Conservation (phyloP, 1,284 basidiomycete genomes). For the Apiotrichum mycotoxinovorans region DNA sequence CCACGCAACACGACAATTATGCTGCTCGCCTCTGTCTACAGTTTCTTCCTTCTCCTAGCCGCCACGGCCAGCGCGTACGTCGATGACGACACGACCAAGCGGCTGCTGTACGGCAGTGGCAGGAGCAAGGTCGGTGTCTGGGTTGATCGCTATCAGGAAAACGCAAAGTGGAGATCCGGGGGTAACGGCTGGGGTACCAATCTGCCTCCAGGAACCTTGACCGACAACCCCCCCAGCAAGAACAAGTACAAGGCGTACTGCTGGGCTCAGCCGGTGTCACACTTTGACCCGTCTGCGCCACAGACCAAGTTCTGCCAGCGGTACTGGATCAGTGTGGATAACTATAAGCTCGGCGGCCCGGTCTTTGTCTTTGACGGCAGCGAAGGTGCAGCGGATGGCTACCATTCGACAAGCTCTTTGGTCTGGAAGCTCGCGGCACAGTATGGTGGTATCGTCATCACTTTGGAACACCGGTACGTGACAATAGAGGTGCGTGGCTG, state of each 20-base stretch:
- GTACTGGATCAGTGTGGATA: constrained; percentile 80
- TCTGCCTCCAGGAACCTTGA: neutral
- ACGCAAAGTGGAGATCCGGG: no score
- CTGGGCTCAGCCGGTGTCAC: constrained; percentile 80
- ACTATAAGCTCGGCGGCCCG: constrained; percentile 71
- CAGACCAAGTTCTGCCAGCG: constrained; percentile 52
- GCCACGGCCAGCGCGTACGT: no score
- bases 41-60: no score
- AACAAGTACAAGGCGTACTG: constrained; percentile 51
- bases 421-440: constrained; percentile 73
- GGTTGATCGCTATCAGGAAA: no score
- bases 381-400: constrained; percentile 57
- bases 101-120: no score
- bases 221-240: constrained; percentile 2
- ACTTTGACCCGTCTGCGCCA: constrained; percentile 47
- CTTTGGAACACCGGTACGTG: constrained; percentile 72
- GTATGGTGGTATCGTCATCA: constrained; percentile 74
- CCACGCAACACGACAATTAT: no score
- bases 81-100: no score
- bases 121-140: no score
- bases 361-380: constrained; percentile 78
- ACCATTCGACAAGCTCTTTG: constrained; percentile 56
- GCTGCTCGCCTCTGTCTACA: no score
- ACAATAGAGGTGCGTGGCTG: neutral
- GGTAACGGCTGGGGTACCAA: neutral